phyloP scores from a whole-genome alignment of 495 filamentous ascomycete genomes.

The Bacidia gigantensis region DNA sequence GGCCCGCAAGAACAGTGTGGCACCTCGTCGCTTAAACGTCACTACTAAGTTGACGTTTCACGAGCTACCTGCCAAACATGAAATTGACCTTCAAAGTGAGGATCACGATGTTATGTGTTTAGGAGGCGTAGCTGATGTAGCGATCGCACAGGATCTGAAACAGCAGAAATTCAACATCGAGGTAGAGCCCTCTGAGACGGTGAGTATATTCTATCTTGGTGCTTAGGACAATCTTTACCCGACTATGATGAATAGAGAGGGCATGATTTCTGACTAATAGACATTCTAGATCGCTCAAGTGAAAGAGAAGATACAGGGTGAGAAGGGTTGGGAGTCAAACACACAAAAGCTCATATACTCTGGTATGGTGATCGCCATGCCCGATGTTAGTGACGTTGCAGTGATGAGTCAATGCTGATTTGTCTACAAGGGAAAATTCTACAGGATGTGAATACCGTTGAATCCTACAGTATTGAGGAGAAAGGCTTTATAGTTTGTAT shows the following conservation, averaged over 20 bases:
- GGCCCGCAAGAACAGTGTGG: too few relatives aligned
- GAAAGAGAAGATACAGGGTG: conserved; percentile 75
- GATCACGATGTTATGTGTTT: conserved; percentile 16
- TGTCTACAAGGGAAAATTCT: conserved; percentile 76
- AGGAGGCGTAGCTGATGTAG: neutral
- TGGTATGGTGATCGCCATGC: conserved; percentile 41
- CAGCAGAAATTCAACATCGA: conserved; percentile 96
- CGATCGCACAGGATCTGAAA: conserved; percentile 66
- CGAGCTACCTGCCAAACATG: conserved; percentile 38
- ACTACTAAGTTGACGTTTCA: neutral
- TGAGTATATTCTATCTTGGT: conserved; percentile 33
- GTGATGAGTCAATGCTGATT: neutral
- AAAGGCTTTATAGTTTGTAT: conserved; percentile 99
- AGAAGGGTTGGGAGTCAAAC: conserved; percentile 84
- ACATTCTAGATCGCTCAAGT: conserved; percentile 61
- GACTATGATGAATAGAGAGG: neutral
- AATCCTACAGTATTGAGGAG: conserved; percentile 94
- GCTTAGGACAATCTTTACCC: neutral
- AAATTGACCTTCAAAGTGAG: conserved; percentile 74
- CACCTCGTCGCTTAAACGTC: neutral
- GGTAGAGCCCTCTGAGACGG: conserved; percentile 80
- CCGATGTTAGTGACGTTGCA: neutral
- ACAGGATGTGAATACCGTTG: conserved; percentile 89
- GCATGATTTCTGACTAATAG: neutral
- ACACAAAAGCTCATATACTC: conserved; percentile 94